Percentiles rank a stretch among this genome's conserved stretches.
Evolutionary conservation across 495 filamentous ascomycete genomes (phyloP).

Genomic region (Penicillium robsamsonii): DNA sequence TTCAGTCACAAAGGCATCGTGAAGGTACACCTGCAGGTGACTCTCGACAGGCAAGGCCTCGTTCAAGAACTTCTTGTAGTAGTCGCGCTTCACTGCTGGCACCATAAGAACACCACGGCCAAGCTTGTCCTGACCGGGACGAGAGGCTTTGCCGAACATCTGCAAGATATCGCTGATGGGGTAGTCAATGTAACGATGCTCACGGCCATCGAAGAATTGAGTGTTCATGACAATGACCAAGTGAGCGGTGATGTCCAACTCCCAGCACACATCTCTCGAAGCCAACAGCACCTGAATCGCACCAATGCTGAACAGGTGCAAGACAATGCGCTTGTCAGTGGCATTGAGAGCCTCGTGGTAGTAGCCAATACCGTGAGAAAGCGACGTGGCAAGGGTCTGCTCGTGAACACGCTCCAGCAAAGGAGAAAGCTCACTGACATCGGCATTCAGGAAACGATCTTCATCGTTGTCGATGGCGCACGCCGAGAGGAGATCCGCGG

Average conservation of each 20-base stretch:
- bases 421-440: conserved; percentile 74
- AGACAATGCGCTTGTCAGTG: conserved; percentile 89
- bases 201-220: conserved; percentile 96
- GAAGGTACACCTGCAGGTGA: conserved; percentile 84
- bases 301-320: conserved; percentile 84
- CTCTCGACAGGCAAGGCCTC: conserved; percentile 95
- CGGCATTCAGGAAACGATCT: conserved; percentile 85
- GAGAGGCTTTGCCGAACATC: conserved; percentile 94
- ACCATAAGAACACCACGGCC: conserved; percentile 94
- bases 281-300: conserved; percentile 92
- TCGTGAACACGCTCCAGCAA: conserved; percentile 81
- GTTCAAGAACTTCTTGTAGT: conserved; percentile 98
- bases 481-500: conserved; percentile 82
- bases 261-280: conserved; percentile 95
- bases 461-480: conserved; percentile 88
- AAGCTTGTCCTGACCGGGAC: conserved; percentile 72
- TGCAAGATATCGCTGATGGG: conserved; percentile 96
- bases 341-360: conserved; percentile 89
- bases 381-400: conserved; percentile 78
- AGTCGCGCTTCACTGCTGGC: conserved; percentile 87
- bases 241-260: conserved; percentile 83
- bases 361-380: conserved; percentile 96
- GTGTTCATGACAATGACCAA: conserved; percentile 96
- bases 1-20: conserved; percentile 95
- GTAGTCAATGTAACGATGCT: conserved; percentile 98